Base-by-base conservation (phyloP, 1,284 basidiomycete genomes). In the Apiotrichum brassicae region DNA sequence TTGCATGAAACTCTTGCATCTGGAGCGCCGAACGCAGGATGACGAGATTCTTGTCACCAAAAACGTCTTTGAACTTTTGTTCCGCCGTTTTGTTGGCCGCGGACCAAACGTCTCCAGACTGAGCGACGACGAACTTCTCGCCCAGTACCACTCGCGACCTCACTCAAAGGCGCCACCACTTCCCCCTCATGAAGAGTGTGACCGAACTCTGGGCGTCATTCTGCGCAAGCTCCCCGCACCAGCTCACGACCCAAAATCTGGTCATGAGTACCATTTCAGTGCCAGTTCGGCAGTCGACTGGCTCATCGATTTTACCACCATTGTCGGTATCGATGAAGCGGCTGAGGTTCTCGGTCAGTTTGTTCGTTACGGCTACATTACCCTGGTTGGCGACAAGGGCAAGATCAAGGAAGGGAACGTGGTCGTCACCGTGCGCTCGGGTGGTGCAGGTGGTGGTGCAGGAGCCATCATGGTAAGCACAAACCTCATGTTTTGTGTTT, bases 41-140 rank as follows among this genome's bases (percentile, higher is more conserved):
- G 95, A 99, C 76, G 95, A 98, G 76, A 90, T 99, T 65, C 92
- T 97, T 65, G 86, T 97, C 60, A 91, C 91, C 14, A 85, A 89
- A 60, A 83, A 84, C 28, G 91, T 97, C 56, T 85, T 98, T 71
- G 91, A 91, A 33, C 87, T 93, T 58, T 81, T 98, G 56, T 98
- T 97, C 78, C 84, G 90, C 51, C 86, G 94, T 26, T 97, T 99
- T 66, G 83, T 87, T 34, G 94, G 95, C 39, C 82, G 86, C 28
- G 76, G 80, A 53, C 82, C 92, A 53, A 95, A 97, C 71, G 84
- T 88, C 59, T 63, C 71, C 14, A 59, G 58, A 24, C 49, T 70
- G 23, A 59, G 36, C 19, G 68, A 72, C 20, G 70, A 71, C 18
- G 68, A 70, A 37, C 53, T 70, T 39, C 75, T 61, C 63, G 35